Base-by-base conservation (phyloP, 306 rosid genomes). In the Notholithocarpus densiflorus region DNA sequence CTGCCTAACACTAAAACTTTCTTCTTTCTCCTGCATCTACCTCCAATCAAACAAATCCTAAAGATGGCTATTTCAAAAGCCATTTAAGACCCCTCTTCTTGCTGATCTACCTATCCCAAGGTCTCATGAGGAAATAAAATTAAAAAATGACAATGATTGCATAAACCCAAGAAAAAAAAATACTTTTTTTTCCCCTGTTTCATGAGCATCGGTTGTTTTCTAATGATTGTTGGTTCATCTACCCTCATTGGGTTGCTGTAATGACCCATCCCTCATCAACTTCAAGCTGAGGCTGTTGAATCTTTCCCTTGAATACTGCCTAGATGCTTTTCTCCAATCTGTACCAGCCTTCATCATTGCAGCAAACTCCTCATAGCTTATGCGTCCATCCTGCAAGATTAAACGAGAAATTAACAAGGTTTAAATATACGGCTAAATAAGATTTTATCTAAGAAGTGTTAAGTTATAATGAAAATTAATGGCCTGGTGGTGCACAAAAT, bases 321-420 rank as follows among this genome's bases (percentile, higher is more conserved):
- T 86, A 1, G 91, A 86, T 60, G 96, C 98, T 77, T 94, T 94
- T 88, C 97, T 89, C 98, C 98, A 92, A 83, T 94, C 98, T 29
- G 96, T 94, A 52, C 98, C 96, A 2, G 97, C 89, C 82, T 92
- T 94, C 98, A 94, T 94, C 98, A 94, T 94, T 40, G 83, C 88
- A 48, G 87, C 94, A 87, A 94, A 94, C 75, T 94, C 98, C 68
- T 87, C 93, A 14, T 92, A 92, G 76, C 98, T 92, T 72, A 94
- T 94, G 80, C 84, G 87, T 80, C 98, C 98, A 80, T 94, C 98
- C 98, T 94, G 83, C 81, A 56, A 77, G 61, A 64, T 34, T 0
- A 77, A 17, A 78, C 59, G 3, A 53, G 20, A 71, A 72, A 21
- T 17, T 82, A 23, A 73, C 60, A 69, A 27, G 74, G 21, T 73